These are phyloP conservation scores for Aureoboletus auriporus DNA, from an alignment of 768 basidiomycete genomes.

Conservation along the genomic window DNA sequence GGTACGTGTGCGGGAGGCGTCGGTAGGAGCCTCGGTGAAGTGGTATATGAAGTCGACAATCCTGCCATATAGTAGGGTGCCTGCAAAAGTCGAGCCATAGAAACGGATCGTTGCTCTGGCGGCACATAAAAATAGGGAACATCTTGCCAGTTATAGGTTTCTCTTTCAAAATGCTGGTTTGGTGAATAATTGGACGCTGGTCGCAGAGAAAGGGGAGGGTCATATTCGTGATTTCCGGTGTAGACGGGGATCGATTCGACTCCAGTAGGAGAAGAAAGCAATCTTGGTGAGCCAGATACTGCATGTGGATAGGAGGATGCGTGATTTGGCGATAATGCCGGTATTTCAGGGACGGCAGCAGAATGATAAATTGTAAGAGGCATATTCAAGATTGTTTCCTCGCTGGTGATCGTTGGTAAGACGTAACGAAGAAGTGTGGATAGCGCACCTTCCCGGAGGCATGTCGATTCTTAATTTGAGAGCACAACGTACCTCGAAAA, in stretches of 20 bases:
- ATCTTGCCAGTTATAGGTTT: conserved; percentile 15
- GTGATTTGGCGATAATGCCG: conserved; percentile 26
- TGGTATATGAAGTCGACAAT: conserved; percentile 28
- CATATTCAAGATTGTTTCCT: conserved; percentile 62
- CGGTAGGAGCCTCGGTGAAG: conserved; percentile 23
- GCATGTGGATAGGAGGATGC: conserved; percentile 17
- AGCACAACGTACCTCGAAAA: conserved; percentile 68
- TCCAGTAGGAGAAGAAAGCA: conserved; percentile 27
- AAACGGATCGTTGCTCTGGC: conserved; percentile 47
- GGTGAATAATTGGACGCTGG: conserved; percentile 3
- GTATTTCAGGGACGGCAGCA: conserved; percentile 43
- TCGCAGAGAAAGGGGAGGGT: conserved; percentile 5
- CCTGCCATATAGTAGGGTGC: conserved; percentile 33
- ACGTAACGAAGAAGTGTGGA: conserved; percentile 5
- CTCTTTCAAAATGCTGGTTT: conserved; percentile 7
- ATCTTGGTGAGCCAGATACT: conserved; percentile 11
- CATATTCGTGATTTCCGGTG: conserved; percentile 8
- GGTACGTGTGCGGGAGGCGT: conserved; percentile 28
- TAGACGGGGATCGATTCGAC: conserved; percentile 5
- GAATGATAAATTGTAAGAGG: conserved; percentile 67
- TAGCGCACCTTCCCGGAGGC: conserved; percentile 58
- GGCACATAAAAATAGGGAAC: conserved; percentile 30
- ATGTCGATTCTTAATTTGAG: conserved; percentile 64
- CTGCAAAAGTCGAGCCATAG: conserved; percentile 39
- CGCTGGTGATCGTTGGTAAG: conserved; percentile 40